Conservation (phyloP, 352 stramenopile genomes). For the Nothophytophthora sp. region DNA sequence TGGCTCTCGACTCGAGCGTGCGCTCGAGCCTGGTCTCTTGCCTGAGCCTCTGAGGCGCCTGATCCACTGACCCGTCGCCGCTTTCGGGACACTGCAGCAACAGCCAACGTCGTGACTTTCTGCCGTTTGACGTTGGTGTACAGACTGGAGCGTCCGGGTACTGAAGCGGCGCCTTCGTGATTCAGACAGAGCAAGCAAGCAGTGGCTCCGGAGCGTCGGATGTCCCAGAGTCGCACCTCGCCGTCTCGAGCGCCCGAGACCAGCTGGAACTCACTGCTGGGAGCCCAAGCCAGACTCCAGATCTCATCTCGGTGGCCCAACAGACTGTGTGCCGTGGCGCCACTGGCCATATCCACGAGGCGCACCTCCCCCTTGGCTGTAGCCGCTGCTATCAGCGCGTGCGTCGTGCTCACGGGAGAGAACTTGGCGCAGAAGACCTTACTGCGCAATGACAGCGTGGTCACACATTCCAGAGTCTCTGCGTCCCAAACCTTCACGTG, state of each 20-base stretch:
- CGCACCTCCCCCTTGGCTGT: slow-evolving; percentile 62
- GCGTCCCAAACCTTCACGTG: slow-evolving; percentile 79
- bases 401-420: slow-evolving; percentile 52
- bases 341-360: slow-evolving; percentile 76
- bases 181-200: slow-evolving; percentile 86
- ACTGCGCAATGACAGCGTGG: slow-evolving; percentile 51
- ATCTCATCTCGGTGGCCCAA: slow-evolving; percentile 81
- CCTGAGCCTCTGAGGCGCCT: slow-evolving; percentile 21
- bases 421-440: slow-evolving; percentile 75
- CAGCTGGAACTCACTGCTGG: slow-evolving; percentile 70
- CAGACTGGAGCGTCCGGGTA: slow-evolving; percentile 51
- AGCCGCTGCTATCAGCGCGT: slow-evolving; percentile 70
- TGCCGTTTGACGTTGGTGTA: slow-evolving; percentile 50
- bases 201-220: slow-evolving; percentile 77
- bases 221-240: slow-evolving; percentile 86
- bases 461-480: slow-evolving; percentile 69
- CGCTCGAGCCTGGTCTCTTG: slow-evolving; percentile 21
- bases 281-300: slow-evolving; percentile 79
- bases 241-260: slow-evolving; percentile 55
- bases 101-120: slow-evolving; percentile 31
- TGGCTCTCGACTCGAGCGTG: slow-evolving; percentile 20
- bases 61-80: slow-evolving; percentile 18
- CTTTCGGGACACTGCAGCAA: slow-evolving; percentile 33
- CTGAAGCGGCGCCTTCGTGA: slow-evolving; percentile 51
- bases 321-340: slow-evolving; percentile 63